A percentile compares a stretch with the other conserved stretches of the same genome.
These are phyloP conservation scores for Leptoxyphium fumago DNA, from an alignment of 2,329 filamentous ascomycete genomes.

Conservation along the genomic window DNA sequence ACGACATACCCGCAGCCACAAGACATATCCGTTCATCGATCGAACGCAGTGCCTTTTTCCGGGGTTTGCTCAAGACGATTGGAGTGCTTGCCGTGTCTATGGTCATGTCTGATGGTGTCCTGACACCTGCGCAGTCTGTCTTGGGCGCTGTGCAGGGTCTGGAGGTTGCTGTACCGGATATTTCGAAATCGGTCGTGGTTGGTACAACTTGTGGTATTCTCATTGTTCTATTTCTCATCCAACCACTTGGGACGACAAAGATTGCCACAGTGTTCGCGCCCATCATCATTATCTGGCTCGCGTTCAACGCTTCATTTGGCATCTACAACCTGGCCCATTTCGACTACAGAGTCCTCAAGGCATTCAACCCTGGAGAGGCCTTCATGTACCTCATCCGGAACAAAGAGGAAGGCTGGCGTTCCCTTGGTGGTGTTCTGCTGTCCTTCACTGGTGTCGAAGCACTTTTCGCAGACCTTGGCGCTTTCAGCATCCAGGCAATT, in stretches of 20 bases:
- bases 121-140: constrained; percentile 56
- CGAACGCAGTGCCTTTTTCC: constrained; percentile 40
- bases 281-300: constrained; percentile 52
- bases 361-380: constrained; percentile 42
- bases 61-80: constrained; percentile 42
- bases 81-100: constrained; percentile 53
- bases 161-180: constrained; percentile 41
- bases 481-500: constrained; percentile 49
- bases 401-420: constrained; percentile 45
- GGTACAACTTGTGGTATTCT: constrained; percentile 51
- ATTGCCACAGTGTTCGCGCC: constrained; percentile 49
- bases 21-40: constrained; percentile 41
- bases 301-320: constrained; percentile 47
- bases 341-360: constrained; percentile 36
- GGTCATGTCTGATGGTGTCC: constrained; percentile 51
- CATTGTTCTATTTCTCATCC: constrained; percentile 46
- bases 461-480: constrained; percentile 63
- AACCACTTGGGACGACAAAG: constrained; percentile 49
- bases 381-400: constrained; percentile 47
- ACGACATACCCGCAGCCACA: constrained; percentile 39
- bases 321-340: constrained; percentile 41
- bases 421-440: constrained; percentile 52
- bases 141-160: constrained; percentile 50
- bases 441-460: constrained; percentile 69
- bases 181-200: constrained; percentile 43